Evolutionary conservation across 2,329 filamentous ascomycete genomes (phyloP), one percentile per base, ranked within the genome.

Genomic region (Trichoderma polysporum): DNA sequence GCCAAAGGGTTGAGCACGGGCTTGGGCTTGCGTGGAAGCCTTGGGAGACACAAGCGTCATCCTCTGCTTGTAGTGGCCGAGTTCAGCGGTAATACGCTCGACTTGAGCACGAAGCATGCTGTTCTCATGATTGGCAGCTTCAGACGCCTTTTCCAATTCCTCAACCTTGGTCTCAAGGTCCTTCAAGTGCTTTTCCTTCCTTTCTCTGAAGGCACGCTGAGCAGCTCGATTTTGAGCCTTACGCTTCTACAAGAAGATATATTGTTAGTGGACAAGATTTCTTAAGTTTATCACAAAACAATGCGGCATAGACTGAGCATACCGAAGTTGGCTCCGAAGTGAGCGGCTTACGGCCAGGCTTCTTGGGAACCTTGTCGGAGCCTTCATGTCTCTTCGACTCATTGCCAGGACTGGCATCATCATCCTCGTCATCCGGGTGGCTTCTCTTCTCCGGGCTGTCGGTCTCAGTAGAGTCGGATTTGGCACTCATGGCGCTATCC

Each of bases 181-280:
- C 76, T 93, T 93, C 56, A 96, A 78, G 74, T 96, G 94, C 81
- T 91, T 94, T 79, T 97, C 94, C 80, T 97, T 97, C 70, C 94
- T 91, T 78, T 97, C 94, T 64, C 94, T 89, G 85, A 97, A 97
- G 7, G 94, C 94, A 67, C 94, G 88, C 79, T 97, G 94, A 4
- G 94, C 94, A 12, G 94, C 94, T 71, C 94, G 88, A 72, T 97
- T 97, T 76, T 97, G 94, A 10, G 95, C 95, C 82, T 99, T 99
- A 73, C 93, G 90, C 81, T 97, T 96, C 93, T 97, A 74, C 54
- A 70, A 15, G 37, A 13, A 17, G 15, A 31, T 2, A 6, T 22
- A 31, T 39, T 22, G 62, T 66, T 58, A 66, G 62, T 49, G 33
- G 35, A 66, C 39, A 58, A 25, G 8, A 1, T 17, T 60, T 71